These are phyloP conservation scores for Mallotus repandus DNA, from an alignment of 441 rosid species.

Conservation along the genomic window DNA sequence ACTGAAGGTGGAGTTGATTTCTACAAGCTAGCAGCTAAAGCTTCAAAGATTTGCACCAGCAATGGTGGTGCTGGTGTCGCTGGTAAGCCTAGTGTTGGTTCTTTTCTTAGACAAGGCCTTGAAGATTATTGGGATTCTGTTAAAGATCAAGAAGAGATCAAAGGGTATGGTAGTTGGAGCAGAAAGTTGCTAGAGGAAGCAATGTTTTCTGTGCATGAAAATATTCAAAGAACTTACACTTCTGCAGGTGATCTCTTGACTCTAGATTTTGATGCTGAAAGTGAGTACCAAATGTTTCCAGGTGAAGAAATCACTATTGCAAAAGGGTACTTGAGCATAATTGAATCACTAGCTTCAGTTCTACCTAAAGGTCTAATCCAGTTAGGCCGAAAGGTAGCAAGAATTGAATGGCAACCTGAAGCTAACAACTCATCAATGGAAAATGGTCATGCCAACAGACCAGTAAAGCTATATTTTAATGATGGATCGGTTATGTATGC, in stretches of 20 bases:
- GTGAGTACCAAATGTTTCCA: conserved; percentile 87
- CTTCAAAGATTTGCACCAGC: conserved; percentile 28
- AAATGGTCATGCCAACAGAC: conserved; percentile 35
- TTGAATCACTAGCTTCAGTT: conserved; percentile 71
- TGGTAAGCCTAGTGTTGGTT: conserved; percentile 57
- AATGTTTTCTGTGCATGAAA: conserved; percentile 69
- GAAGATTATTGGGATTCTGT: conserved; percentile 55
- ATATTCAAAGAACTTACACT: conserved; percentile 81
- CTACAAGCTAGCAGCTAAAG: conserved; percentile 45
- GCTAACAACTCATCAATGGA: conserved; percentile 25
- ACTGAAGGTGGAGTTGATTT: conserved; percentile 25
- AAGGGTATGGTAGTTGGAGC: conserved; percentile 50
- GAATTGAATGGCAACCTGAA: conserved; percentile 73
- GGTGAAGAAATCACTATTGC: conserved; percentile 98
- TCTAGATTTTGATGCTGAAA: conserved; percentile 80
- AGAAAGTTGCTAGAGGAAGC: conserved; percentile 64
- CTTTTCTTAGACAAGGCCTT: conserved; percentile 64
- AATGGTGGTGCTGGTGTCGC: conserved; percentile 29
- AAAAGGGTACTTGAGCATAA: conserved; percentile 72
- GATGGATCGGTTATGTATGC: conserved; percentile 77
- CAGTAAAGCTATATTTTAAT: conserved; percentile 73
- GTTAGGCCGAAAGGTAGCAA: conserved; percentile 58
- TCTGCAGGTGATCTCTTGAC: conserved; percentile 76
- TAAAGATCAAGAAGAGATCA: conserved; percentile 28
- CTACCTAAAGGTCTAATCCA: conserved; percentile 72